Base-by-base conservation (phyloP, 208 protist genomes). In the Spongospora subterranea region DNA sequence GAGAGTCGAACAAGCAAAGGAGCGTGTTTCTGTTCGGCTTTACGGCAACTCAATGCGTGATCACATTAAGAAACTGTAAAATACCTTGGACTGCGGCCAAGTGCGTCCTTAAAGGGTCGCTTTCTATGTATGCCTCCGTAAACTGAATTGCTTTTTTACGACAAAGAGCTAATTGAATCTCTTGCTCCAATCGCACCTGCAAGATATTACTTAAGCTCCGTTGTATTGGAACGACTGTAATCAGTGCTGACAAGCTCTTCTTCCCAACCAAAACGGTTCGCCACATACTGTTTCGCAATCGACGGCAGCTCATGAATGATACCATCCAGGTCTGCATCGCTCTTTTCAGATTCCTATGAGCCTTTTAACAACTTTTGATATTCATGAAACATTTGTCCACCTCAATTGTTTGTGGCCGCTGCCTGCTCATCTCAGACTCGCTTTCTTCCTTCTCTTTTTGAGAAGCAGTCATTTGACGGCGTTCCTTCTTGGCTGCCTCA, bases 131-230 rank as follows among this genome's bases (percentile, higher is more conserved):
- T 20, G 6, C 17, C 40, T 82, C n/a, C 17, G 71, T 35, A 43
- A 82, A 82, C 35, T 43, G 17, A 20, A 40, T 6, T 6, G 71
- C 71, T 35, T 82, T 82, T n/a, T 35, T 43, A 6, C 35, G 6
- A 6, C 6, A 20, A 20, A 82, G n/a, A 39, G 71, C 6, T 6
- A 6, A n/a, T 45, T 82, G 71, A 6, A 82, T n/a, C 35, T 82
- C 71, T 43, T 43, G 71, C n/a, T 82, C 71, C n/a, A 82, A 43
- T 13, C 71, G 71, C 50, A 60, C 50, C 50, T 60, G 50, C 24
- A 60, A 29, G 13, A 60, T 60, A 29, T 6, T 60, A 6, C 6
- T 6, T 29, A 60, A 60, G 24, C 13, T 24, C 24, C 50, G 13
- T 60, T 6, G 6, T 60, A 60, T 24, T 60, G 6, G 50, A 60